These are phyloP conservation scores for Gossypium anomalum DNA, from an alignment of 345 rosid species.

Conservation along the genomic window DNA sequence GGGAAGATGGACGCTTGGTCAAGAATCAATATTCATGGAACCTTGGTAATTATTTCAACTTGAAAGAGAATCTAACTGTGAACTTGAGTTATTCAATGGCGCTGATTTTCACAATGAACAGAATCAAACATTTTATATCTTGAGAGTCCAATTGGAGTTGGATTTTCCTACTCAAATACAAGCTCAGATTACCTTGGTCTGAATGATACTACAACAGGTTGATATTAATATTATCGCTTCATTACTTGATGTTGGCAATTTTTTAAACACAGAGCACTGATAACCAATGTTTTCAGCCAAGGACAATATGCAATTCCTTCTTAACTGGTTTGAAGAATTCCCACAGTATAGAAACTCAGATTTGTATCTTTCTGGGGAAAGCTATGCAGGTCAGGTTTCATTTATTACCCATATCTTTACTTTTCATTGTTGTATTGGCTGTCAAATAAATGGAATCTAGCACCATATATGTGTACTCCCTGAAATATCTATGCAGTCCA, in stretches of 20 bases:
- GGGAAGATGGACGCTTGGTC: background rate
- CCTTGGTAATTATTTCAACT: background rate
- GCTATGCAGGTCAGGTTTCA: conserved; percentile 5
- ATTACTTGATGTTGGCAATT: background rate
- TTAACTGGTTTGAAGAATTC: conserved; percentile 9
- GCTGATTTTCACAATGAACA: background rate
- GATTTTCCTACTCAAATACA: conserved; percentile 13
- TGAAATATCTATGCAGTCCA: background rate
- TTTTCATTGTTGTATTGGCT: background rate
- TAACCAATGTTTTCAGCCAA: background rate
- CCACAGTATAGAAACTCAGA: background rate
- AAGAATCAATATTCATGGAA: conserved; percentile 12
- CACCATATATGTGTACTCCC: background rate
- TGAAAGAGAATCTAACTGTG: background rate
- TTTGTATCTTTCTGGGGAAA: conserved; percentile 13
- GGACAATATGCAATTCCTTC: background rate
- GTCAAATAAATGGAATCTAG: background rate
- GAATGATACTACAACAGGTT: conserved; percentile 2
- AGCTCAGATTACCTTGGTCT: background rate
- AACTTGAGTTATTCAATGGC: background rate
- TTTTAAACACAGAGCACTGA: background rate
- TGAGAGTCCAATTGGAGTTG: conserved; percentile 11
- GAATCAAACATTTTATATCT: conserved; percentile 11
- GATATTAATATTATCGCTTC: background rate
- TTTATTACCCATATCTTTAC: background rate